Base-by-base conservation (phyloP, 202 grass and related monocot genomes). In the Cymbopogon flexuosus region DNA sequence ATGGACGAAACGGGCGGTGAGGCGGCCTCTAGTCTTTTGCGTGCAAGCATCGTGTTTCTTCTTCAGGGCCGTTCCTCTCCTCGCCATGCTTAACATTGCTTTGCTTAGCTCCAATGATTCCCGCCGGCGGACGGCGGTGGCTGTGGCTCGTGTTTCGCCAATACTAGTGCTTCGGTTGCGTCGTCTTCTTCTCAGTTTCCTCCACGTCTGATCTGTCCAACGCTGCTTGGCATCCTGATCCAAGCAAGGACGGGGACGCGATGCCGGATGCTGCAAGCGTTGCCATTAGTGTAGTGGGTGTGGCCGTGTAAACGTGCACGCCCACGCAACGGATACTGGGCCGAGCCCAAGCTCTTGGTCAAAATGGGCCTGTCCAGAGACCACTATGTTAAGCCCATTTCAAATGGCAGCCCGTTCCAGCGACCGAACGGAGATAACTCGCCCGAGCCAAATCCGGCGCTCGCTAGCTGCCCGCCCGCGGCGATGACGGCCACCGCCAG, bases 41-140 rank as follows among this genome's bases (percentile, higher is more conserved):
- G 87, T 89, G 83, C 73, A 89, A 52, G 87, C 87, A 43, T 85
- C 24, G 37, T 49, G 82, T 77, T 60, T 24, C 87, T 65, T 81
- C 76, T 21, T 37, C 56, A 12, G 45, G 31, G 62, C 34, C 15
- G 61, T 18, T 52, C 37, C 7, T 39, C 37, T 0, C 36, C 18
- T 65, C 42, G 1, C 62, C 76, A 54, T 37, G 31, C 8, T 21
- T 6, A 8, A 15, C 24, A 22, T 84, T 77, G 81, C 87, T 85
- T 88, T 30, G 77, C 87, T 88, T 88, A 71, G 77, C 77, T 46
- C 36, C 77, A 69, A 65, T 18, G 15, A 1, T 67, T 36, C 9
- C 59, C 10, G 19, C 45, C 68, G 49, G 56, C 56, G 56, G 46
- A 22, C 7, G 52, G 66, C 59, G 22, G 64, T 31, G 35, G 19